Base-by-base conservation (phyloP, 2,329 filamentous ascomycete genomes). In the Pseudocercospora musae region DNA sequence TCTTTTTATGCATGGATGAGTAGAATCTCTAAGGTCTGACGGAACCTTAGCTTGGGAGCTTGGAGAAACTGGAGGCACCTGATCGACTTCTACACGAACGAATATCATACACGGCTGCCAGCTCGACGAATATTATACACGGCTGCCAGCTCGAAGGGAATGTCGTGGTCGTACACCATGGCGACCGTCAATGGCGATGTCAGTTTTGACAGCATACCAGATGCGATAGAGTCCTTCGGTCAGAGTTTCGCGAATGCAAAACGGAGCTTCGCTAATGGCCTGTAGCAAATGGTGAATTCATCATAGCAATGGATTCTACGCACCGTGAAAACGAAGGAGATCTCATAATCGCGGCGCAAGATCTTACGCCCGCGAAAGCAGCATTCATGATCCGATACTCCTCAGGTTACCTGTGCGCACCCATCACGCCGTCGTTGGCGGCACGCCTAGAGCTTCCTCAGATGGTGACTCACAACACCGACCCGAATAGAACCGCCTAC, bases 251-350 rank as follows among this genome's bases (percentile, higher is more conserved):
- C 25, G 23, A 15, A 54, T 49, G 56, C 31, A 40, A 49, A 56
- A 8, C 13, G 13, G 20, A 25, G 9, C 48, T 29, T 25, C 25
- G 40, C 54, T 55, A 49, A 62, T 52, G 29, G 15, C 23, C 23
- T 20, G 44, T 63, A 73, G 72, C 70, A 55, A 65, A 59, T 68
- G 92, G 92, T 77, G 88, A 98, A 75, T 98, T 98, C 84, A 89
- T 99, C 75, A 87, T 99, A 65, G 94, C 97, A 40, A 91, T 99
- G 73, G 95, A 99, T 81, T 90, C 91, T 70, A 87, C 92, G 67
- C 86, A 88, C 66, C 93, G 95, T 77, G 95, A 99, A 78, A 99
- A 99, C 78, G 95, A 99, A 84, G 95, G 93, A 77, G 95, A 99
- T 80, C 86, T 99, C 54, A 97, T 98, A 78, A 96, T 98, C 74